A percentile compares a stretch with the other conserved stretches of the same genome.
Evolutionary conservation across 2,329 filamentous ascomycete species (phyloP).

Genomic region (Moelleriella libera): DNA sequence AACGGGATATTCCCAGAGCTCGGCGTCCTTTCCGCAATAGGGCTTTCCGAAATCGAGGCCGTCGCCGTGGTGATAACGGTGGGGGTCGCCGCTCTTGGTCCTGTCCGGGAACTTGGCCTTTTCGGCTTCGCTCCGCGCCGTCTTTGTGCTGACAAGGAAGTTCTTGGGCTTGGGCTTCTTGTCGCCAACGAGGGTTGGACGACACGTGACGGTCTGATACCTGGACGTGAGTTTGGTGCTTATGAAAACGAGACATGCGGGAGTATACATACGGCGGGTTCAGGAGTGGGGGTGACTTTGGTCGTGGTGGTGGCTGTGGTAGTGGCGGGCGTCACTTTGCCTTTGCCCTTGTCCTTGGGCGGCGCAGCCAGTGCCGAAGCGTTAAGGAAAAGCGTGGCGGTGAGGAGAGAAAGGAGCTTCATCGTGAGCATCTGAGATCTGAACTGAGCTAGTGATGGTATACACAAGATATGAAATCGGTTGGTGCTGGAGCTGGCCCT

Average conservation of each 20-base stretch:
- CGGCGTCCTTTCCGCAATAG: conserved; percentile 1
- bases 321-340: no score
- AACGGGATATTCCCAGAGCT: conserved; percentile 3
- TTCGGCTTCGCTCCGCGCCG: neutral
- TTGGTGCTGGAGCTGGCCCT: neutral
- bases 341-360: neutral
- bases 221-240: neutral
- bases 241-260: no score
- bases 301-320: no score
- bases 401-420: conserved; percentile 1
- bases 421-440: neutral
- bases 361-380: neutral
- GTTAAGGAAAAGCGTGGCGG: neutral
- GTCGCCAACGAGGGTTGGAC: conserved; percentile 1
- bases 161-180: neutral
- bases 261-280: no score
- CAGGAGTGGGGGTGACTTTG: no score
- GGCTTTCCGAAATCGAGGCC: neutral
- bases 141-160: conserved; percentile 1
- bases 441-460: neutral
- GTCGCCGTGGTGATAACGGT: conserved; percentile 2
- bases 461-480: neutral
- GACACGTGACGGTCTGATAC: neutral
- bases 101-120: neutral
- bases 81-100: conserved; percentile 4